Conservation (phyloP, 1,284 basidiomycete species). For the Puccinia polysora region DNA sequence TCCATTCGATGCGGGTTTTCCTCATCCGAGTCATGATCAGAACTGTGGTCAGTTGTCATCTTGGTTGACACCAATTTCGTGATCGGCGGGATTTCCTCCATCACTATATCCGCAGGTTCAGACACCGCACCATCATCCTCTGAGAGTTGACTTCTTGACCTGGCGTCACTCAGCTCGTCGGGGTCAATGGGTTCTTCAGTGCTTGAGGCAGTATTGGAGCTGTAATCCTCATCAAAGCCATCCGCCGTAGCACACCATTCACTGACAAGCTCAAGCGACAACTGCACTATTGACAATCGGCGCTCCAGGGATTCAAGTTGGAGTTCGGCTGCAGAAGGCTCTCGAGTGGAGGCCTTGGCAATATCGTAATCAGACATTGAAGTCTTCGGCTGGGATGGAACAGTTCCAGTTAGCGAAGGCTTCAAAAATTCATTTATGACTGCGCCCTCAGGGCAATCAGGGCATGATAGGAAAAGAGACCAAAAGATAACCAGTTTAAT, state of each 20-base stretch:
- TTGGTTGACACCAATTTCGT: background rate
- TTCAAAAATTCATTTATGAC: background rate
- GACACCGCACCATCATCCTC: slow-evolving; percentile 4
- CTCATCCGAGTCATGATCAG: slow-evolving; percentile 13
- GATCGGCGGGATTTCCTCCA: slow-evolving; percentile 11
- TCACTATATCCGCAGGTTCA: slow-evolving; percentile 24
- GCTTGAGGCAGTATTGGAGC: background rate
- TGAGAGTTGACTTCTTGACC: background rate
- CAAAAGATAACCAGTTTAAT: too few species aligned
- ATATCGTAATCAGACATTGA: slow-evolving; percentile 25
- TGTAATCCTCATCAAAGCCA: slow-evolving; percentile 17
- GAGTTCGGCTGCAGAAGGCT: slow-evolving; percentile 27
- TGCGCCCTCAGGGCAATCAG: too few species aligned
- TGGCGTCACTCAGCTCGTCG: background rate
- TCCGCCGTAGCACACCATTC: slow-evolving; percentile 40
- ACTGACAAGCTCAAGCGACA: slow-evolving; percentile 34
- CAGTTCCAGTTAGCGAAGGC: background rate
- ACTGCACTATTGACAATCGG: slow-evolving; percentile 16
- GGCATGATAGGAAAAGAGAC: background rate
- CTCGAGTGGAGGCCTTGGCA: slow-evolving; percentile 38
- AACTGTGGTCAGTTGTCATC: background rate
- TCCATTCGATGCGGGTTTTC: slow-evolving; percentile 4
- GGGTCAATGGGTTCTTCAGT: background rate
- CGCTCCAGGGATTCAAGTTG: slow-evolving; percentile 28
- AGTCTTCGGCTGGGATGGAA: slow-evolving; percentile 5